Conservation (phyloP, 2,329 filamentous ascomycete species). For the Metarhizium humberi region DNA sequence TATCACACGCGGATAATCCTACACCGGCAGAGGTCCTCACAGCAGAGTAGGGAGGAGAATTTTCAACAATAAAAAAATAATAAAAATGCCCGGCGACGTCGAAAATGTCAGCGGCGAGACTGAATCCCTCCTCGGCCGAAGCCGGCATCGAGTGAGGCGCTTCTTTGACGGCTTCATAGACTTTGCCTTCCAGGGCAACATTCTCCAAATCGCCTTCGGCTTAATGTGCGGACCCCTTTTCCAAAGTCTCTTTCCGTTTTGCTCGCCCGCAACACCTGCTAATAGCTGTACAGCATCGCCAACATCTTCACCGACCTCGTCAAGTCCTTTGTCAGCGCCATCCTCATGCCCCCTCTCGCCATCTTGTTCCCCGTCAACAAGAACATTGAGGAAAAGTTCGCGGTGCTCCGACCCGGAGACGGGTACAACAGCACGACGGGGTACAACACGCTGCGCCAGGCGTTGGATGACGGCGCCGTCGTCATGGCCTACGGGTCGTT, state of each 20-base stretch:
- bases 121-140: constrained; percentile 33
- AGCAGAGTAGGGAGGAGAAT: no score
- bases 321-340: constrained; percentile 62
- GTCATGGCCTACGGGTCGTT: constrained; percentile 67
- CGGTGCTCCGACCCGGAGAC: constrained; percentile 50
- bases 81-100: constrained; percentile 3
- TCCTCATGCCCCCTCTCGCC: constrained; percentile 60
- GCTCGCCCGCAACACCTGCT: neutral
- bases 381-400: constrained; percentile 68
- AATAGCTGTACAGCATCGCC: constrained; percentile 43
- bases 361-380: constrained; percentile 59
- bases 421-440: constrained; percentile 40
- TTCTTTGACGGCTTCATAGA: constrained; percentile 58
- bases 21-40: no score
- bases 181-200: constrained; percentile 66
- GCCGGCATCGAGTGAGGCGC: constrained; percentile 37
- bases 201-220: constrained; percentile 66
- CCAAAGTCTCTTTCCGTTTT: neutral
- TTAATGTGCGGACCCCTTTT: constrained; percentile 48
- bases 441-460: constrained; percentile 63
- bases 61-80: neutral
- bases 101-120: constrained; percentile 16
- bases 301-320: constrained; percentile 62
- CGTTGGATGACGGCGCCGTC: constrained; percentile 61
- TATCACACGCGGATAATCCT: neutral